Evolutionary conservation across 371 early-diverging fungal genomes (phyloP), one percentile per base, ranked within the genome.

Genomic region (Globomyces sp.): DNA sequence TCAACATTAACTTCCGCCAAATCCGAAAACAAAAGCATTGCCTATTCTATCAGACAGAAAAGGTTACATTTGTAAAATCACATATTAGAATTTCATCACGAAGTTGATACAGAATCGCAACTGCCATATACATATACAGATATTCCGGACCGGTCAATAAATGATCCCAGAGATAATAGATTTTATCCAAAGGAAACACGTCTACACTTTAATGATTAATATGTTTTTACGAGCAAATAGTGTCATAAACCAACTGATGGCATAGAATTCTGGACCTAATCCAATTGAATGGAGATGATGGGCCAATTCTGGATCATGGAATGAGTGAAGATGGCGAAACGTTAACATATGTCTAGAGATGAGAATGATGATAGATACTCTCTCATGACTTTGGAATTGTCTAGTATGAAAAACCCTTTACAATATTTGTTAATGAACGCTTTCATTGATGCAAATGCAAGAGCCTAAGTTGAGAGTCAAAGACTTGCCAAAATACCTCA

Each of bases 201-300:
- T 90, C 88, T 89, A 42, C 9, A 8, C 24, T 24, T 24, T 24
- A 24, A 24, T 24, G 24, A 13, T 59, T 34, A 42, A 55, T 65
- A 47, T 11, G 13, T 53, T 37, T 81, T 80, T 81, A 86, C 88
- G 90, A 2, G 91, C 87, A 69, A 89, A 91, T 3, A 90, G 69
- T 0, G 91, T 90, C 71, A 90, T 76, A 64, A 90, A 88, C 68
- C 91, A 92, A 11, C 88, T 84, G 36, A 92, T 90, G 6, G 91
- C 90, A 65, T 89, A 92, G 1, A 90, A 73, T 41, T 91, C 86
- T 3, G 90, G 90, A 46, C 78, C 73, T 53, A 90, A 86, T 2
- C 85, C 86, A 58, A 90, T 86, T 4, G 65, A 68, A 47, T 84
- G 78, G 41, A 90, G 65, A 72, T 90, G 87, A 34, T 74, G 75